Conservation (phyloP, 169 alveolate species). For the Plasmodium knowlesi region DNA sequence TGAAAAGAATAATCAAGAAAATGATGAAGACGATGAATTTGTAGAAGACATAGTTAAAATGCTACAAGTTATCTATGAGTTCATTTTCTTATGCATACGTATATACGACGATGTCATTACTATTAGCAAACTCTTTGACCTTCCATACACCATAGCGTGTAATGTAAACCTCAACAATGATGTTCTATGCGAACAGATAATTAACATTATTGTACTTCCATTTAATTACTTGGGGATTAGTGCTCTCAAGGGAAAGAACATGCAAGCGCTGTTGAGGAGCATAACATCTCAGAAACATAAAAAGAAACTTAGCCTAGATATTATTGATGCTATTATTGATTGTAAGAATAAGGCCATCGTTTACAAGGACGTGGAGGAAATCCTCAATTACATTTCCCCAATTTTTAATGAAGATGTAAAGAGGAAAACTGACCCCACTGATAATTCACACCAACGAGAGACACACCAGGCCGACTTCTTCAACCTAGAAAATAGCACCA, state of each 20-base stretch:
- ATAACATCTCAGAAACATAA: conserved; percentile 30
- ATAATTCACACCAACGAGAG: neutral
- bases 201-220: conserved; percentile 52
- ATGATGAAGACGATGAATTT: neutral
- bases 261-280: conserved; percentile 28
- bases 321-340: conserved; percentile 58
- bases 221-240: conserved; percentile 44
- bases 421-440: neutral
- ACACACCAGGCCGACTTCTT: conserved; percentile 13
- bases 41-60: conserved; percentile 44
- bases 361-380: conserved; percentile 45
- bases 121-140: conserved; percentile 17
- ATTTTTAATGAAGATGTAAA: conserved; percentile 35
- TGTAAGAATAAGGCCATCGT: conserved; percentile 33
- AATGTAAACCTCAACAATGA: conserved; percentile 35
- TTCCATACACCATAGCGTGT: conserved; percentile 41
- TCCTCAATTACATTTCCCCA: conserved; percentile 27
- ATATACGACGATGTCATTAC: conserved; percentile 41
- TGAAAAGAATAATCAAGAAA: neutral
- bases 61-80: conserved; percentile 63
- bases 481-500: conserved; percentile 32
- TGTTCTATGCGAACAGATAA: conserved; percentile 27
- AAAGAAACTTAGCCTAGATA: conserved; percentile 49
- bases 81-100: conserved; percentile 59
- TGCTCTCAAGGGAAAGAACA: conserved; percentile 40